Evolutionary conservation across 164 flowering plant genomes (phyloP).

Genomic region (Liriodendron chinense): DNA sequence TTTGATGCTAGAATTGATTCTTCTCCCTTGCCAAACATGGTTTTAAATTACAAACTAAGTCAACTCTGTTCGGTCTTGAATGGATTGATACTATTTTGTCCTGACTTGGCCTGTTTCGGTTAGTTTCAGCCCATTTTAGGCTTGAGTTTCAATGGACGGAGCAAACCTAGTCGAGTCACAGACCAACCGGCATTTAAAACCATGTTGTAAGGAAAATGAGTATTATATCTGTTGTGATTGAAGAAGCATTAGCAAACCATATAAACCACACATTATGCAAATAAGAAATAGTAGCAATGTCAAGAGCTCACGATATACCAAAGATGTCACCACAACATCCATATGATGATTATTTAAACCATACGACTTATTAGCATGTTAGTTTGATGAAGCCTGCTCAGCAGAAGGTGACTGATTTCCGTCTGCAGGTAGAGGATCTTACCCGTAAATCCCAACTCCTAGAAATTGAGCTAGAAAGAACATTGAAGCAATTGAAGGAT

Average conservation of each 20-base stretch:
- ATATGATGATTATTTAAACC: background rate
- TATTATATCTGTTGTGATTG: background rate
- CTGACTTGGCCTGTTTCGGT: background rate
- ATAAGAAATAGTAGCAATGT: background rate
- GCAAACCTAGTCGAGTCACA: background rate
- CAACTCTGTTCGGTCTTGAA: background rate
- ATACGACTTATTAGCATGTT: background rate
- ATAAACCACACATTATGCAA: background rate
- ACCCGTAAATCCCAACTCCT: conserved; percentile 58
- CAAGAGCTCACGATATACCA: background rate
- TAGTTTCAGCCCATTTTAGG: background rate
- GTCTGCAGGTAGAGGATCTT: conserved; percentile 61
- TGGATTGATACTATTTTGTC: background rate
- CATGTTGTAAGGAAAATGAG: background rate
- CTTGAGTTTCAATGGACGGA: background rate
- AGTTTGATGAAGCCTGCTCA: background rate
- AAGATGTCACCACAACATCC: background rate
- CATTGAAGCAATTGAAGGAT: conserved; percentile 56
- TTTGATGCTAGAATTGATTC: background rate
- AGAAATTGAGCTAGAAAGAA: conserved; percentile 71
- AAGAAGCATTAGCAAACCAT: background rate
- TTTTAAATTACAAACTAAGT: too few relatives aligned
- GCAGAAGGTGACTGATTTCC: background rate
- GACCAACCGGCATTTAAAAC: background rate
- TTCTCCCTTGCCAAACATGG: background rate